phyloP scores from a whole-genome alignment of 148 eudicot genomes.

The Heliamphora exappendiculata region DNA sequence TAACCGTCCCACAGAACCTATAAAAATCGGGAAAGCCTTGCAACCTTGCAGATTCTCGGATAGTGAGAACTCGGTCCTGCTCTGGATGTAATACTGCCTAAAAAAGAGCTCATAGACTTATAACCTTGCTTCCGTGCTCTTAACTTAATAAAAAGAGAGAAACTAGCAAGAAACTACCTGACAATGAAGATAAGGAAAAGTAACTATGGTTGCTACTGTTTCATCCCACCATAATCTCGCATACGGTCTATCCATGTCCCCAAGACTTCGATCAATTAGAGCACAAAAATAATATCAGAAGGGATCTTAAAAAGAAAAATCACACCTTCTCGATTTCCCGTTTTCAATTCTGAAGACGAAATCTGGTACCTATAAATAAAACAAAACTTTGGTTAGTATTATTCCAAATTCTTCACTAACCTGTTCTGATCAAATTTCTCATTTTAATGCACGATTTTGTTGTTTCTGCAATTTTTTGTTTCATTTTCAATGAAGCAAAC shows the following conservation, averaged over 20 bases:
- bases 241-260: constrained; percentile 48
- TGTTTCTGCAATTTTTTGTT: not conserved
- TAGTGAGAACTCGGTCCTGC: constrained; percentile 72
- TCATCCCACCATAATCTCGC: constrained; percentile 99
- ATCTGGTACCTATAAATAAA: constrained; percentile 55
- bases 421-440: not conserved
- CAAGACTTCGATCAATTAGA: not conserved
- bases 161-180: constrained; percentile 33
- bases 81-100: constrained; percentile 81
- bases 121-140: not conserved
- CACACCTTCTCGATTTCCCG: constrained; percentile 80
- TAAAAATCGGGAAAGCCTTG: constrained; percentile 93
- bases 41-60: constrained; percentile 86
- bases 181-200: constrained; percentile 46
- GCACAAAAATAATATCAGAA: not conserved
- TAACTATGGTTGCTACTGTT: constrained; percentile 61
- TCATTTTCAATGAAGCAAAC: not conserved
- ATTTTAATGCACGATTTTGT: not conserved
- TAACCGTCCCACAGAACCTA: constrained; percentile 74
- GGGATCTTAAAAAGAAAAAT: not conserved
- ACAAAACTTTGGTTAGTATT: constrained; percentile 6
- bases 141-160: not conserved
- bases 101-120: constrained; percentile 8
- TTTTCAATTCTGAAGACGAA: constrained; percentile 53
- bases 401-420: not conserved